Percentiles rank a stretch among this genome's conserved stretches.
Evolutionary conservation across 1,284 basidiomycete species (phyloP).

Genomic region (Xerocomus nothofagi): DNA sequence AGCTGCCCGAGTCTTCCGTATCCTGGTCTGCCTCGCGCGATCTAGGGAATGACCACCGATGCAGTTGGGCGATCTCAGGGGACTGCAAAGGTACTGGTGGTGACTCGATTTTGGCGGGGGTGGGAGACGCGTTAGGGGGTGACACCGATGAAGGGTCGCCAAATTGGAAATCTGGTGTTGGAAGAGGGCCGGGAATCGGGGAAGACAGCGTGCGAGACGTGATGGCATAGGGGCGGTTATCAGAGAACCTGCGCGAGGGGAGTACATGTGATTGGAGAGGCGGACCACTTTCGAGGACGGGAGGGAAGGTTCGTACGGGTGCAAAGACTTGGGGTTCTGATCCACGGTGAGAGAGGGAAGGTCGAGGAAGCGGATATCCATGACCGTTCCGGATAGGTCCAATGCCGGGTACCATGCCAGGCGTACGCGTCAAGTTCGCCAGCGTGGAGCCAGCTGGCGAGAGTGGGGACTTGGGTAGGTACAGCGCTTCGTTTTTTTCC

Average conservation of each 20-base stretch:
- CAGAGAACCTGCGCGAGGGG: constrained; percentile 37
- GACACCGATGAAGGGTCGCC: constrained; percentile 52
- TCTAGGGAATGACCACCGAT: constrained; percentile 34
- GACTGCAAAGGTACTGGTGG: constrained; percentile 35
- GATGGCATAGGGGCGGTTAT: constrained; percentile 47
- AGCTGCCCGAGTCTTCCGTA: constrained; percentile 47
- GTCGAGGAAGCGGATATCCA: constrained; percentile 30
- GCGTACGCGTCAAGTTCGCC: constrained; percentile 25
- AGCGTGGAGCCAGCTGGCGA: constrained; percentile 32
- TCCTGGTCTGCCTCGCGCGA: constrained; percentile 47
- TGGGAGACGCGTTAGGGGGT: constrained; percentile 43
- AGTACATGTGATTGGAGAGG: constrained; percentile 15
- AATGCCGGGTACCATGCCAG: constrained; percentile 16
- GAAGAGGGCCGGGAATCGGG: constrained; percentile 69
- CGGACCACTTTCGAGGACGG: constrained; percentile 25
- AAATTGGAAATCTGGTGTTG: constrained; percentile 66
- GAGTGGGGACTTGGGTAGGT: constrained; percentile 39
- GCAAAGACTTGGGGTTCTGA: constrained; percentile 40
- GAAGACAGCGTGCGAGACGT: constrained; percentile 51
- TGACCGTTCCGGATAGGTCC: constrained; percentile 27
- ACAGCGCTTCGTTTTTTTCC: constrained; percentile 53
- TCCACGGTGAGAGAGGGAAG: constrained; percentile 43
- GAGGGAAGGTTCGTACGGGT: constrained; percentile 33
- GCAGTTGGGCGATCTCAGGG: constrained; percentile 26
- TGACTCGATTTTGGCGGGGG: constrained; percentile 48